These are phyloP conservation scores for Neophaeococcomyces aloes DNA, from an alignment of 2,329 filamentous ascomycete species.

Conservation along the genomic window DNA sequence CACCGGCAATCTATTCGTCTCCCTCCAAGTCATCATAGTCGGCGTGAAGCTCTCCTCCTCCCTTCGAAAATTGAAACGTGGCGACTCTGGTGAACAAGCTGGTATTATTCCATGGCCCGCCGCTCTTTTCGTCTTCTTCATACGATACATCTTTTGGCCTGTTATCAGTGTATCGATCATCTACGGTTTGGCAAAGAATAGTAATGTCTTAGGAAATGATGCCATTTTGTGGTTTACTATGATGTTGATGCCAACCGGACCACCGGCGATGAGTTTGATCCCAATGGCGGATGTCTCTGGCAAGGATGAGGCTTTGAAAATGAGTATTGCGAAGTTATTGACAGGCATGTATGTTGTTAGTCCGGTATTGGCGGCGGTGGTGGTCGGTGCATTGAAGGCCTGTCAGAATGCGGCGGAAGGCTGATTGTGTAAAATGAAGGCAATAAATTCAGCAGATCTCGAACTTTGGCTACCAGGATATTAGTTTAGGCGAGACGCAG, in stretches of 20 bases:
- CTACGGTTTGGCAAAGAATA: constrained; percentile 45
- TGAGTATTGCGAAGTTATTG: constrained; percentile 44
- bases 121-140: constrained; percentile 41
- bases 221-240: constrained; percentile 57
- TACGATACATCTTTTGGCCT: constrained; percentile 55
- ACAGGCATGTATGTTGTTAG: constrained; percentile 24
- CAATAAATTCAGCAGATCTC: no score
- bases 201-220: constrained; percentile 43
- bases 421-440: background rate
- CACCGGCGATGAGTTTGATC: constrained; percentile 45
- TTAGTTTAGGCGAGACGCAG: no score
- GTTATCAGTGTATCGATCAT: constrained; percentile 44
- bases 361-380: constrained; percentile 25
- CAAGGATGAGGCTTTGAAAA: constrained; percentile 39
- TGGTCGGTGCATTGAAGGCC: constrained; percentile 26
- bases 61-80: constrained; percentile 37
- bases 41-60: constrained; percentile 54
- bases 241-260: constrained; percentile 50
- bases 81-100: constrained; percentile 28
- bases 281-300: constrained; percentile 37
- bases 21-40: constrained; percentile 55
- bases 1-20: constrained; percentile 53
- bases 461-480: no score
- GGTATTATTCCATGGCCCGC: constrained; percentile 38
- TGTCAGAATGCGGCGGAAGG: constrained; percentile 21